Base-by-base conservation (phyloP, 768 basidiomycete species). In the Termitomyces sp. region DNA sequence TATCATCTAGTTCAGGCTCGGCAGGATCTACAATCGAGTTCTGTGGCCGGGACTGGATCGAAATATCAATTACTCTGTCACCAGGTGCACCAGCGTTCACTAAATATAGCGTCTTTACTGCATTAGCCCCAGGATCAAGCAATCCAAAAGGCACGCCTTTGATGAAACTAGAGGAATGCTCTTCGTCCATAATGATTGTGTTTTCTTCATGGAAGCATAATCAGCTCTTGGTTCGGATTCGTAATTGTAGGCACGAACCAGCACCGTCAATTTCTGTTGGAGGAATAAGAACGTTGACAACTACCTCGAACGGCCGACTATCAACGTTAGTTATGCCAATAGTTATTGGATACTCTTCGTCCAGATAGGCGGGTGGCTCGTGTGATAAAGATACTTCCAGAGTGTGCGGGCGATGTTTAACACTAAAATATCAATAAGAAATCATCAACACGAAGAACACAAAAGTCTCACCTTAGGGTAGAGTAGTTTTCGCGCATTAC, bases 1-100 rank as follows among this genome's bases (percentile, higher is more conserved):
- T 72, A 63, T 69, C 75, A 58, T 65, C 63, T 10, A 60, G 61
- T 40, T 67, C 65, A 32, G 66, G 63, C 32, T 67, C 63, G 24
- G 64, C 52, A 56, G 68, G 61, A 30, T 67, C 67, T 20, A 66
- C 63, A 7, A 46, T 60, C 28, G 78, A 68, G n/a, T 73, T 58
- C 5, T 57, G 61, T 26, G 79, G 66, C 24, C 74, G 76, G 9
- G 91, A 87, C 56, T 86, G 87, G 36, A 95, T 73, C 0, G 92
- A 94, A 36, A 96, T 74, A 66, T 97, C 94, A 54, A 97, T 70
- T 45, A 84, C 78, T 45, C 93, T 81, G 53, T 89, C 83, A 2
- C 89, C 91, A 1, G 81, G 73, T 1, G 79, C 80, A 14, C 91
- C 87, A 0, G 77, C 75, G 62, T 80, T 85, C 41, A 76, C 70